A percentile compares a stretch with the other conserved stretches of the same genome.
These are phyloP conservation scores for Casuarina cunninghamiana DNA, from an alignment of 306 rosid species.

Conservation along the genomic window DNA sequence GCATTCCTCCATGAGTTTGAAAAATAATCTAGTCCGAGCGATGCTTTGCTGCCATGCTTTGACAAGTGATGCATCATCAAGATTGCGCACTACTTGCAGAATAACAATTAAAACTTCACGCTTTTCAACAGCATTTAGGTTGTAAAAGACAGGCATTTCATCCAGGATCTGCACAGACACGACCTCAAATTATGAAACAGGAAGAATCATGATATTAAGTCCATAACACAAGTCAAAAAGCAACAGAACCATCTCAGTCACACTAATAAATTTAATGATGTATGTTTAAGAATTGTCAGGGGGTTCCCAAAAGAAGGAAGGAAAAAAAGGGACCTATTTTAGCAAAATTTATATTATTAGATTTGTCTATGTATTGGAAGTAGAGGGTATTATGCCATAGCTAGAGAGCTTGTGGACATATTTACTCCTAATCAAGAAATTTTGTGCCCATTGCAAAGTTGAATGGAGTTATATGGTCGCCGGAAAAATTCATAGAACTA, in stretches of 20 bases:
- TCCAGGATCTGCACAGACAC: constrained; percentile 73
- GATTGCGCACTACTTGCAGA: constrained; percentile 94
- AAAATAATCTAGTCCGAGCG: constrained; percentile 94
- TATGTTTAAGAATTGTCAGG: not conserved
- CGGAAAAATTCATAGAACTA: not conserved
- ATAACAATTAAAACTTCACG: constrained; percentile 84
- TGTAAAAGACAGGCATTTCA: constrained; percentile 98
- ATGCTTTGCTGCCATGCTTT: constrained; percentile 98
- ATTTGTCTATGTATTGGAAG: not conserved
- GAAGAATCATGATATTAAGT: constrained; percentile 17
- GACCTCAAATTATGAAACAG: constrained; percentile 24
- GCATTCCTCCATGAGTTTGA: constrained; percentile 97
- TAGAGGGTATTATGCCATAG: not conserved
- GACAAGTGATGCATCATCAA: constrained; percentile 84
- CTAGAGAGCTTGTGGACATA: not conserved
- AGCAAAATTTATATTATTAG: not conserved
- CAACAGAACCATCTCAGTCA: constrained; percentile 12
- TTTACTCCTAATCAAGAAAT: not conserved
- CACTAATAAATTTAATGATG: not conserved
- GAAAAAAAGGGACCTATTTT: not conserved
- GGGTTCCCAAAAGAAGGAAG: not conserved
- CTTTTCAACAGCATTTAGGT: constrained; percentile 88
- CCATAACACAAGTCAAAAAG: constrained; percentile 1
- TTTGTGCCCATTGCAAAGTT: not conserved
- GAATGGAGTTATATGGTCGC: not conserved